A percentile compares a stretch with the other conserved stretches of the same genome.
phyloP scores from a whole-genome alignment of 306 rosid species.

The Pterocarpus santalinus region DNA sequence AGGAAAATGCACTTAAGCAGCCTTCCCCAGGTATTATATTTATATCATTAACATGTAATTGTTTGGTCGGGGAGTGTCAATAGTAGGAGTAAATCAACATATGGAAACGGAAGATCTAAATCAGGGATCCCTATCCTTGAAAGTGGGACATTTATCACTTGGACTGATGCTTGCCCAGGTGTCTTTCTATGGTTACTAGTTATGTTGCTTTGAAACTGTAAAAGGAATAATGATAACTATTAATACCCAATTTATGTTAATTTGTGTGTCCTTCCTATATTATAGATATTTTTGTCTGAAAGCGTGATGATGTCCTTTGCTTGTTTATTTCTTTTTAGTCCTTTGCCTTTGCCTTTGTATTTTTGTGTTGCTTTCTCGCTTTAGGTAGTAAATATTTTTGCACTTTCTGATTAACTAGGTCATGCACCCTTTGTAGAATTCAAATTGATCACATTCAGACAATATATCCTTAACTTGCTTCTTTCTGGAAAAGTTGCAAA shows the following conservation, averaged over 20 bases:
- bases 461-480: conserved; percentile 10
- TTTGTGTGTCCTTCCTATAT: neutral
- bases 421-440: conserved; percentile 7
- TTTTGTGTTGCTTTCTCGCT: conserved; percentile 3
- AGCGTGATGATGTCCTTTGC: conserved; percentile 9
- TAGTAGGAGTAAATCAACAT: conserved; percentile 12
- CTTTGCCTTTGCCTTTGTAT: neutral
- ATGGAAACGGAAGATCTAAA: neutral
- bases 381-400: conserved; percentile 11
- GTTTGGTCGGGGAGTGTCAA: neutral
- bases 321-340: conserved; percentile 1
- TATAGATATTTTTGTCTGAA: neutral
- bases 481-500: conserved; percentile 5
- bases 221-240: neutral
- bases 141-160: conserved; percentile 7
- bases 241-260: neutral
- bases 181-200: neutral
- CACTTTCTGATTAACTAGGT: conserved; percentile 15
- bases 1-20: conserved; percentile 73
- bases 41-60: neutral
- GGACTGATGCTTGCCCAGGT: neutral
- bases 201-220: conserved; percentile 30
- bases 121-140: conserved; percentile 22
- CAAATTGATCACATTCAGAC: neutral
- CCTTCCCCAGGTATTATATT: conserved; percentile 76